A percentile compares a stretch with the other conserved stretches of the same genome.
Evolutionary conservation across 768 basidiomycete species (phyloP).

Genomic region (Termitomyces titanicus): DNA sequence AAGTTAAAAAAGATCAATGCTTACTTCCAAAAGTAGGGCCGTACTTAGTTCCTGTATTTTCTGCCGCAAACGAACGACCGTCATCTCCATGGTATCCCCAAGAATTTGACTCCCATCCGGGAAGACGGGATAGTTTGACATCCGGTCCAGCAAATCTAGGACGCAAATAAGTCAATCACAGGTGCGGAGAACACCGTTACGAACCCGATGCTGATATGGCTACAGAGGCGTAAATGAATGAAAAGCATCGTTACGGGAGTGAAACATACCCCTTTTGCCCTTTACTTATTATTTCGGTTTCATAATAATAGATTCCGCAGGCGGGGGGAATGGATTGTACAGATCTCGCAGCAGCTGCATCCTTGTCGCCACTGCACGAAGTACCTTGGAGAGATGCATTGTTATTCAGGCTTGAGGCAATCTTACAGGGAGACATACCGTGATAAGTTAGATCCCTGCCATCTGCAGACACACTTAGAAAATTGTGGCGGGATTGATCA

Average conservation of each 20-base stretch:
- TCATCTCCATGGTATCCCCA: conserved; percentile 96
- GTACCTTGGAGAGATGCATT: conserved; percentile 35
- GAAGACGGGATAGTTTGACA: conserved; percentile 69
- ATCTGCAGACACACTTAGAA: conserved; percentile 61
- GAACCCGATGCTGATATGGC: conserved; percentile 81
- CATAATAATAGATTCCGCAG: conserved; percentile 94
- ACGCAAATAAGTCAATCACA: conserved; percentile 1
- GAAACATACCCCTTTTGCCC: conserved; percentile 70
- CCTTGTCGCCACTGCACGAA: conserved; percentile 62
- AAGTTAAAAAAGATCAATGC: conserved; percentile 19
- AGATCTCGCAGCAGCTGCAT: conserved; percentile 82
- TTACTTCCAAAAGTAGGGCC: conserved; percentile 80
- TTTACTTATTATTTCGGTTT: conserved; percentile 80
- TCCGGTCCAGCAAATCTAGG: conserved; percentile 63
- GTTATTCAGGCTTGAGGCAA: background rate
- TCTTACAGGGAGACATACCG: conserved; percentile 35
- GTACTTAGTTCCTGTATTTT: conserved; percentile 68
- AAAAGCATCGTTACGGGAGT: conserved; percentile 2
- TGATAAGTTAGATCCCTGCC: conserved; percentile 73
- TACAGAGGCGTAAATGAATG: conserved; percentile 26
- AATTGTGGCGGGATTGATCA: conserved; percentile 56
- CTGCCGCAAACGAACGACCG: conserved; percentile 71
- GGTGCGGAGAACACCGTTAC: conserved; percentile 16
- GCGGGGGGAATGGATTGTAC: conserved; percentile 74
- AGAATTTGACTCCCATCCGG: conserved; percentile 81